These are phyloP conservation scores for Pichia sp. DNA, from an alignment of 1,139 yeast species.

Conservation along the genomic window DNA sequence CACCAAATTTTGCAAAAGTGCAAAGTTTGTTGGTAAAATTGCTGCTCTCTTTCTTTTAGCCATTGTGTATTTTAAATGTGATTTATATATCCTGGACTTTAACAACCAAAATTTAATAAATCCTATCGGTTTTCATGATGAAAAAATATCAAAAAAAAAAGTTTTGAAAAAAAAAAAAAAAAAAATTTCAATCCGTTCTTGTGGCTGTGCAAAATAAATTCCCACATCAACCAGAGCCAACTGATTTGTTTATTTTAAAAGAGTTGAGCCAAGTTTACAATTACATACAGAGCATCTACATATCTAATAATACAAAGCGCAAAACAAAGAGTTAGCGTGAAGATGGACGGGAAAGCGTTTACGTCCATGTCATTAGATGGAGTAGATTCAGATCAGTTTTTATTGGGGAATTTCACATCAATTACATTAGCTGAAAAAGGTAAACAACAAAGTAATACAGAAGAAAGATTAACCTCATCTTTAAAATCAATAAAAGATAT, in stretches of 20 bases:
- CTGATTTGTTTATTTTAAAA: no score
- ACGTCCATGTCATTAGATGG: constrained; percentile 1
- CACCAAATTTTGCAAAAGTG: constrained; percentile 83
- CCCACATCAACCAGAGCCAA: no score
- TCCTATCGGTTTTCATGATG: not conserved
- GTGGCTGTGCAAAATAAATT: not conserved
- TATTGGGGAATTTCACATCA: not conserved
- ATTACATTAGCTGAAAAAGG: not conserved
- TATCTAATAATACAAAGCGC: no score
- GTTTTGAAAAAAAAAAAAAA: not conserved
- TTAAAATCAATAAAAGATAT: constrained; percentile 5
- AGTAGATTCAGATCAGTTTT: constrained; percentile 7
- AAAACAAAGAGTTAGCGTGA: not conserved
- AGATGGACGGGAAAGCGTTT: not conserved
- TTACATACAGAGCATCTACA: no score
- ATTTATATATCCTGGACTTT: no score
- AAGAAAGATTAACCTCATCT: not conserved
- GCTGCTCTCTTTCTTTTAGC: constrained; percentile 89
- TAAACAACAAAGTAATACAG: not conserved
- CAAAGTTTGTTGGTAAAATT: constrained; percentile 83
- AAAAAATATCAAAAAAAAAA: not conserved
- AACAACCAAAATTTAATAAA: no score
- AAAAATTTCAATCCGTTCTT: not conserved
- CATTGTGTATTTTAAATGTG: constrained; percentile 38
- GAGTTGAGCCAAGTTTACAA: not conserved